Evolutionary conservation across 2,329 filamentous ascomycete genomes (phyloP).

Genomic region (Alternaria arborescens): DNA sequence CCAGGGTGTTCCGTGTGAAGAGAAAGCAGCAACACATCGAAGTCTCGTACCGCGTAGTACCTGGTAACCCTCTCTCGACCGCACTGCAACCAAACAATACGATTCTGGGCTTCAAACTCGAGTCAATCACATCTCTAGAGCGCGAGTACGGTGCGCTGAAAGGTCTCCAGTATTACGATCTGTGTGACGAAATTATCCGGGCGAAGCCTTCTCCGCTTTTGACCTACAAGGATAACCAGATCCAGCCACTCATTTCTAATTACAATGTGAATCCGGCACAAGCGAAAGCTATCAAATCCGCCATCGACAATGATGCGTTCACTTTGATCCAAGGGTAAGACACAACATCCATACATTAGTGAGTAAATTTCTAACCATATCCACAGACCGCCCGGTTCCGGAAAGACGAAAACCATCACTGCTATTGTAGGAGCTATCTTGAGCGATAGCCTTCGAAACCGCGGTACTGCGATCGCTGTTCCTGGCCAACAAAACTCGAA

Average conservation of each 20-base stretch:
- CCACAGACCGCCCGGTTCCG: conserved; percentile 84
- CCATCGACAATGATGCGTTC: conserved; percentile 94
- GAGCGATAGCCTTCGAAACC: conserved; percentile 63
- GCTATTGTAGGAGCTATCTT: conserved; percentile 92
- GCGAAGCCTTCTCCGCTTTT: conserved; percentile 91
- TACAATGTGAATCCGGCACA: conserved; percentile 90
- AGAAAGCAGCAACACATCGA: conserved; percentile 84
- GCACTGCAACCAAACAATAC: conserved; percentile 73
- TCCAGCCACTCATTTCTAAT: conserved; percentile 73
- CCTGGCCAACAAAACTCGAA: conserved; percentile 46
- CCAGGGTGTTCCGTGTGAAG: conserved; percentile 80
- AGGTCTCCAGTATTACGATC: conserved; percentile 92
- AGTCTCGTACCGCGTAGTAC: conserved; percentile 83
- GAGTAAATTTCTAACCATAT: conserved; percentile 27
- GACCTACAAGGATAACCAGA: conserved; percentile 76
- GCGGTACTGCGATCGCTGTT: conserved; percentile 57
- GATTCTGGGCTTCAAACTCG: conserved; percentile 81
- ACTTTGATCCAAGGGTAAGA: conserved; percentile 87
- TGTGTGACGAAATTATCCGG: conserved; percentile 89
- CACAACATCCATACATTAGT: not conserved
- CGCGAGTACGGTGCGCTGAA: conserved; percentile 92
- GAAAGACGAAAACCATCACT: conserved; percentile 97
- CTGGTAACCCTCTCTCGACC: conserved; percentile 68
- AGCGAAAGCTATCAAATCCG: conserved; percentile 89
- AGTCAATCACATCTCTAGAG: conserved; percentile 93